Conservation (phyloP, 2,329 filamentous ascomycete genomes). For the Aspergillus arachidicola region DNA sequence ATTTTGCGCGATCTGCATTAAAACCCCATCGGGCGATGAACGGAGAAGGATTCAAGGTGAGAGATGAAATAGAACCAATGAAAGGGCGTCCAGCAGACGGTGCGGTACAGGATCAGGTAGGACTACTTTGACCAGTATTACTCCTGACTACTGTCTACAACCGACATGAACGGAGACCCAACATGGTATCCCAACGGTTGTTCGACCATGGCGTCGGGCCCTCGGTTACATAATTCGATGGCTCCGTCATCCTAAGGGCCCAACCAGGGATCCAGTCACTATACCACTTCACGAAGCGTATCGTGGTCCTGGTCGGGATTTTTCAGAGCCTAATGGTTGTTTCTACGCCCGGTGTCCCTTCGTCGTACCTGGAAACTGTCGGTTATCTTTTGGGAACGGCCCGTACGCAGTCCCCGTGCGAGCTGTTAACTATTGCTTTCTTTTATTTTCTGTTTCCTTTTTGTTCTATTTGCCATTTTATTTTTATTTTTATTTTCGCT, state of each 20-base stretch:
- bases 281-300: not conserved
- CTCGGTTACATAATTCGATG: slow-evolving; percentile 1
- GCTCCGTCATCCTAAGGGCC: not conserved
- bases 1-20: not conserved
- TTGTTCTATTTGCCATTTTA: slow-evolving; percentile 4
- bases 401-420: slow-evolving; percentile 1
- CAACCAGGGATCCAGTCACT: not conserved
- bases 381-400: slow-evolving; percentile 8
- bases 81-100: not conserved
- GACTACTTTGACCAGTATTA: not conserved
- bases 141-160: not conserved
- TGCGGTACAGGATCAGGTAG: not conserved
- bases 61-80: not conserved
- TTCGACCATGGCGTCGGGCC: not conserved
- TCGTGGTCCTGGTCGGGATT: not conserved
- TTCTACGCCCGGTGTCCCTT: slow-evolving; percentile 6
- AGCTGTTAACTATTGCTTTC: slow-evolving; percentile 2
- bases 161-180: not conserved
- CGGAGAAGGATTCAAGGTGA: not conserved
- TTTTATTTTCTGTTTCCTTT: slow-evolving; percentile 7
- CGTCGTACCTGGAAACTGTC: slow-evolving; percentile 10
- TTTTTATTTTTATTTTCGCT: slow-evolving; percentile 8
- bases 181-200: not conserved
- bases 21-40: not conserved
- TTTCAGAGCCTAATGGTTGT: not conserved